Evolutionary conservation across 1,284 basidiomycete species (phyloP).

Genomic region (Flammula alnicola): DNA sequence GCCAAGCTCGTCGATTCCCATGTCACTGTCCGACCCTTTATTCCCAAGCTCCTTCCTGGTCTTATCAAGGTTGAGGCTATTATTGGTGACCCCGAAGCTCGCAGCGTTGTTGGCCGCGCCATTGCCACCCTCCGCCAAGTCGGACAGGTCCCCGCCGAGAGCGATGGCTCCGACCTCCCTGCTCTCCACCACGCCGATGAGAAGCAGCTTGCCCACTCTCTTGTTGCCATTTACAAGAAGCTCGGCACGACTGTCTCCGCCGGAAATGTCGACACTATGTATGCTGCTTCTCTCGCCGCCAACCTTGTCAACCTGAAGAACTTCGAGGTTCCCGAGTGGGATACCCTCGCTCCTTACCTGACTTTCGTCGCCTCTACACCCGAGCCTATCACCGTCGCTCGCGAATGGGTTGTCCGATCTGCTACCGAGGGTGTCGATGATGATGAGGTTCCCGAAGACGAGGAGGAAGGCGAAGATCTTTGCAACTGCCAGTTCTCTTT

Average conservation of each 20-base stretch:
- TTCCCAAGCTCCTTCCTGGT: conserved; percentile 93
- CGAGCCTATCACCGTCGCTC: conserved; percentile 72
- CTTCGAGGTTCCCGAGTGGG: conserved; percentile 91
- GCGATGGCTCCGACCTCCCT: conserved; percentile 90
- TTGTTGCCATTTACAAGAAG: conserved; percentile 86
- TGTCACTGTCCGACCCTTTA: conserved; percentile 94
- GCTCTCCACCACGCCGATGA: conserved; percentile 80
- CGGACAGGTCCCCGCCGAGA: conserved; percentile 80
- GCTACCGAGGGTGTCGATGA: conserved; percentile 81
- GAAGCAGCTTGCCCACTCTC: conserved; percentile 64
- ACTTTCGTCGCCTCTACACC: conserved; percentile 68
- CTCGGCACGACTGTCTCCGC: conserved; percentile 65
- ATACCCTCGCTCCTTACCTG: conserved; percentile 80
- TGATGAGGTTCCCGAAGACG: conserved; percentile 77
- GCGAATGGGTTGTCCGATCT: conserved; percentile 89
- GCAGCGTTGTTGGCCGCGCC: conserved; percentile 85
- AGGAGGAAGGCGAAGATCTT: conserved; percentile 96
- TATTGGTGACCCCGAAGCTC: conserved; percentile 96
- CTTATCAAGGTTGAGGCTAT: conserved; percentile 92
- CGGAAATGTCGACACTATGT: conserved; percentile 67
- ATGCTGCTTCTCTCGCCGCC: conserved; percentile 81
- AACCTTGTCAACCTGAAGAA: conserved; percentile 90
- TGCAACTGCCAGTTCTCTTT: conserved; percentile 99
- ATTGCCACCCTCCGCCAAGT: conserved; percentile 94
- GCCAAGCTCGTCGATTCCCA: conserved; percentile 96